Percentiles rank a stretch among this genome's conserved stretches.
Conservation (phyloP, 306 rosid species). For the Pyrus pyrifolia region DNA sequence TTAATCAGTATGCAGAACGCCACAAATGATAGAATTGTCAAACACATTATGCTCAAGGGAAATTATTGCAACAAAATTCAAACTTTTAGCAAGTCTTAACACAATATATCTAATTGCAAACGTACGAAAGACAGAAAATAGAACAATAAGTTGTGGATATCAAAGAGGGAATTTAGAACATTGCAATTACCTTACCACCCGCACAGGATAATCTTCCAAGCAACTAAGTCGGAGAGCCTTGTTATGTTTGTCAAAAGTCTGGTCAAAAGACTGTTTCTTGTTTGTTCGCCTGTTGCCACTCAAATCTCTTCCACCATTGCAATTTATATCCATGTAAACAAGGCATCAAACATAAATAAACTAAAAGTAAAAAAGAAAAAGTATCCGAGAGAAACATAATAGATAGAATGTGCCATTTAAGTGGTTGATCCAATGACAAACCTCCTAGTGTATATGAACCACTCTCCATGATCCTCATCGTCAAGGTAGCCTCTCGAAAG, state of each 20-base stretch:
- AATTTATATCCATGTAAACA: constrained; percentile 9
- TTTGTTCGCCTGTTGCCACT: constrained; percentile 64
- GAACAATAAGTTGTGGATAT: not conserved
- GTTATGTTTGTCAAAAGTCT: constrained; percentile 53
- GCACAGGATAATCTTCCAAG: constrained; percentile 64
- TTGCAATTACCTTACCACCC: constrained; percentile 60
- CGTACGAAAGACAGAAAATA: not conserved
- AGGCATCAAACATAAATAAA: not conserved
- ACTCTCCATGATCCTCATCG: constrained; percentile 84
- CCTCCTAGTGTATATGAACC: constrained; percentile 92
- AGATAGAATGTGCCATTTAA: not conserved
- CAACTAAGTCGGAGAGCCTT: constrained; percentile 66
- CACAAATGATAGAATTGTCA: not conserved
- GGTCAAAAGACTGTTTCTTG: constrained; percentile 59
- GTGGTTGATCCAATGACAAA: constrained; percentile 1
- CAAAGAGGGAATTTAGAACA: not conserved
- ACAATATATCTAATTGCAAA: not conserved
- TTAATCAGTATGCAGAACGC: not conserved
- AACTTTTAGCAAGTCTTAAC: not conserved
- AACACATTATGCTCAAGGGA: not conserved
- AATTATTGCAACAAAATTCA: not conserved
- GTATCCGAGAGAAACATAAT: too few relatives aligned
- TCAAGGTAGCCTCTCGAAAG: constrained; percentile 68
- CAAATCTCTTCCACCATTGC: constrained; percentile 76
- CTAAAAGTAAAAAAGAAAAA: not conserved